Conservation (phyloP, 2,329 filamentous ascomycete genomes). For the Blastomyces parvus region DNA sequence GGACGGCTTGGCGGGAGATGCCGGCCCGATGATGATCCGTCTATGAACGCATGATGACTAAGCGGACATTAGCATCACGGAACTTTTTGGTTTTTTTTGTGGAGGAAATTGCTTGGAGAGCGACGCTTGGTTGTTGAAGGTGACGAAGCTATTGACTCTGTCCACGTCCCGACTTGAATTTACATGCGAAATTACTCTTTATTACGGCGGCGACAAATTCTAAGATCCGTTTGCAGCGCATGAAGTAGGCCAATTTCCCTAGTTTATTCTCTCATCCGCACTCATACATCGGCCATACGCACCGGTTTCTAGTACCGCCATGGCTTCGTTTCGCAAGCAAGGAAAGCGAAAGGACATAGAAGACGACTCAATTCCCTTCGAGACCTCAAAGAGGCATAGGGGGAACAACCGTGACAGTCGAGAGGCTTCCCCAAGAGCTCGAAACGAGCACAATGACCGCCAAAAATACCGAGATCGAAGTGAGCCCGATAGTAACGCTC, state of each 20-base stretch:
- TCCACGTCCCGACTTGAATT: neutral
- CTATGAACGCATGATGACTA: neutral
- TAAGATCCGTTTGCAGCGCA: neutral
- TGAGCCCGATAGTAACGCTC: constrained; percentile 2
- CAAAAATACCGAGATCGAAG: constrained; percentile 3
- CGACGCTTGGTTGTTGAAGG: neutral
- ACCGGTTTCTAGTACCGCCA: neutral
- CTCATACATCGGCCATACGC: neutral
- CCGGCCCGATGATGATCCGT: constrained; percentile 8
- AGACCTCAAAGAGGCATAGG: neutral
- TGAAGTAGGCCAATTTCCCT: neutral
- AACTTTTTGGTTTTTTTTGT: neutral
- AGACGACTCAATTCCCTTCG: neutral
- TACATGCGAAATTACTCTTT: no score
- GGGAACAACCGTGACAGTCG: neutral
- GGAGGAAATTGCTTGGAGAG: no score
- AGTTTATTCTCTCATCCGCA: neutral
- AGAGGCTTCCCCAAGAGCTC: neutral
- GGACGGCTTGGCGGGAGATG: no score
- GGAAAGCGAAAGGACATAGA: constrained; percentile 3
- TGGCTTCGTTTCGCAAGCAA: neutral
- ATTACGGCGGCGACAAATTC: neutral
- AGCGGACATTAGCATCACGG: neutral
- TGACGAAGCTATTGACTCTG: neutral
- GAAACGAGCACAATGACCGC: neutral